phyloP scores from a whole-genome alignment of 2,329 filamentous ascomycete genomes.

The Arachnopeziza araneosa region DNA sequence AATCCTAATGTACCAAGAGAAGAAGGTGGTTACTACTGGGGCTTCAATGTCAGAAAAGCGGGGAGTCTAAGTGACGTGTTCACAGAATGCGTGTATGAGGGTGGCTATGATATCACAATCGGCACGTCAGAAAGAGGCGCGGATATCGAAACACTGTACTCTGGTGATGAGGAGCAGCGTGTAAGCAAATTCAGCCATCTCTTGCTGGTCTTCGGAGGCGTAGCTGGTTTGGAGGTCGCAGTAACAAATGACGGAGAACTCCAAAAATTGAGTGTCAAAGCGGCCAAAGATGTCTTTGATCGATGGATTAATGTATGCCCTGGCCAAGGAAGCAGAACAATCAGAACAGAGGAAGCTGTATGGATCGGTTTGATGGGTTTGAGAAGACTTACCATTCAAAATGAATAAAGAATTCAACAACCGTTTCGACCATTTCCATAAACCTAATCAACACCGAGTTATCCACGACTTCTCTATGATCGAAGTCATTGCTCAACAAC shows the following conservation, averaged over 20 bases:
- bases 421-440: too few species aligned
- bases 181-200: slow-evolving; percentile 58
- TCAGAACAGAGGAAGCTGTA: slow-evolving; percentile 78
- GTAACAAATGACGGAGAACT: slow-evolving; percentile 57
- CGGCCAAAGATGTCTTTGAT: slow-evolving; percentile 69
- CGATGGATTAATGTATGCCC: slow-evolving; percentile 78
- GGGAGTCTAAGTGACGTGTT: slow-evolving; percentile 66
- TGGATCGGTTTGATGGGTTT: slow-evolving; percentile 70
- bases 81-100: slow-evolving; percentile 68
- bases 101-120: slow-evolving; percentile 76
- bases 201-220: slow-evolving; percentile 74
- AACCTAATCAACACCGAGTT: too few species aligned
- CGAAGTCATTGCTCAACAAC: too few species aligned
- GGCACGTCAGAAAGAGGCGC: slow-evolving; percentile 73
- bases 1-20: slow-evolving; percentile 64
- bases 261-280: slow-evolving; percentile 49
- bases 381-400: slow-evolving; percentile 44
- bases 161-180: slow-evolving; percentile 21
- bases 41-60: slow-evolving; percentile 65
- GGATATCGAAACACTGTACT: slow-evolving; percentile 34
- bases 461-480: too few species aligned
- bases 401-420: slow-evolving; percentile 8
- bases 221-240: slow-evolving; percentile 72
- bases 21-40: slow-evolving; percentile 81
- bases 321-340: slow-evolving; percentile 74